Base-by-base conservation (phyloP, 129 eudicot species). In the Artemisia tridentata region DNA sequence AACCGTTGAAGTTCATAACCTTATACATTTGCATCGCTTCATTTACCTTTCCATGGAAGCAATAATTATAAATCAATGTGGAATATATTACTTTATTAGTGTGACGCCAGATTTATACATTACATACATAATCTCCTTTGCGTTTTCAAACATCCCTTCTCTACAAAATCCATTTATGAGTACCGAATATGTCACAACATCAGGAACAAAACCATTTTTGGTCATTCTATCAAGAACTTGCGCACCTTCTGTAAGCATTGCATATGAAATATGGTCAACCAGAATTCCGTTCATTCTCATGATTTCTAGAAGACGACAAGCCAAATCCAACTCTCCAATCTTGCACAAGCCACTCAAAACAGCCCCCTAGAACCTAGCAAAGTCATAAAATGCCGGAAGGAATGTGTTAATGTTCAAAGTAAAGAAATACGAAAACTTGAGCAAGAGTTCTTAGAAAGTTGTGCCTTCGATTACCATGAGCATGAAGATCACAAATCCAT, bases 111-210 rank as follows among this genome's bases (percentile, higher is more conserved):
- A 82, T 78, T 58, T 86, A 71, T 86, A 86, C 84, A 89, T 81
- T 76, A 80, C 85, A 80, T 92, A 81, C 31, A 92, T 63, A 25
- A 92, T 74, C 84, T 89, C 95, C 81, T 80, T 86, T 25, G 80
- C 83, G 47, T 49, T 78, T 16, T 56, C 65, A 68, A 81, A 80
- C 72, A 68, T 89, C 41, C 96, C 96, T 41, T 79, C 82, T 71
- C 72, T 85, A 81, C 81, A 83, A 79, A 85, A 86, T 43, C 95
- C 96, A 87, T 87, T 87, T 59, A 92, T 64, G 65, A 92, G 86
- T 41, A 83, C 87, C 0, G 98, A 87, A 85, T 85, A 92, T 31
- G 92, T 87, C 27, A 92, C 58, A 29, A 92, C 81, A 77, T 92
- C 98, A 57, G 95, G 86, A 78, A 18, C 17, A 54, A 81, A 52